Conservation (phyloP, 2,329 filamentous ascomycete genomes). For the Penicillium sp. region DNA sequence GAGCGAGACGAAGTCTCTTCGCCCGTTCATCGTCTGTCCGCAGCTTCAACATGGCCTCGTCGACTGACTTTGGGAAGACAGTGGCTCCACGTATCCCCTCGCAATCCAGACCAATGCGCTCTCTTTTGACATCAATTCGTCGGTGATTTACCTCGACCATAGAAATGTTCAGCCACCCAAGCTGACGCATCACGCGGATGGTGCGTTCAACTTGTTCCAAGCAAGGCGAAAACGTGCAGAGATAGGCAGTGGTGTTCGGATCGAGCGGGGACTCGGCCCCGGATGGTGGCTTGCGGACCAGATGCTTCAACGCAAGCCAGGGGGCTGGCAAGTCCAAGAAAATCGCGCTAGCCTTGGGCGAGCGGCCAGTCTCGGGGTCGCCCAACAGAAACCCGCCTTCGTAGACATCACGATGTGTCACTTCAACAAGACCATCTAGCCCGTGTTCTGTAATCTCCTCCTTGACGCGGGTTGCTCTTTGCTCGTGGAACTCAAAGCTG, state of each 20-base stretch:
- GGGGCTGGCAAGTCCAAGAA: conserved; percentile 49
- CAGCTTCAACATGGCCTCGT: conserved; percentile 69
- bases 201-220: conserved; percentile 93
- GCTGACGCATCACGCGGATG: conserved; percentile 67
- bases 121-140: conserved; percentile 73
- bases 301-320: conserved; percentile 45
- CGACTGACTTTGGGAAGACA: conserved; percentile 60
- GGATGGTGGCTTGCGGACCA: conserved; percentile 34
- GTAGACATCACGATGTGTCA: conserved; percentile 47
- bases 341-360: conserved; percentile 42
- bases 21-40: conserved; percentile 66
- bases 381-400: conserved; percentile 42
- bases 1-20: conserved; percentile 15
- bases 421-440: conserved; percentile 39
- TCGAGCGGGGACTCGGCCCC: conserved; percentile 54
- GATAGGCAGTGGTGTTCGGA: conserved; percentile 62
- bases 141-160: conserved; percentile 86
- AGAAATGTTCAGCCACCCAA: conserved; percentile 85
- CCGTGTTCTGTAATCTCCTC: conserved; percentile 42
- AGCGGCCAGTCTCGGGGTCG: conserved; percentile 28
- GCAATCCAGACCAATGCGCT: conserved; percentile 67
- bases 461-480: conserved; percentile 37
- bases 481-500: conserved; percentile 47
- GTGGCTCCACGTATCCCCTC: conserved; percentile 64
- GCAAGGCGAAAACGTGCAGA: conserved; percentile 95